Evolutionary conservation across 176 grass and related monocot genomes (phyloP), one percentile per base, ranked within the genome.

Genomic region (Carex littledalei): DNA sequence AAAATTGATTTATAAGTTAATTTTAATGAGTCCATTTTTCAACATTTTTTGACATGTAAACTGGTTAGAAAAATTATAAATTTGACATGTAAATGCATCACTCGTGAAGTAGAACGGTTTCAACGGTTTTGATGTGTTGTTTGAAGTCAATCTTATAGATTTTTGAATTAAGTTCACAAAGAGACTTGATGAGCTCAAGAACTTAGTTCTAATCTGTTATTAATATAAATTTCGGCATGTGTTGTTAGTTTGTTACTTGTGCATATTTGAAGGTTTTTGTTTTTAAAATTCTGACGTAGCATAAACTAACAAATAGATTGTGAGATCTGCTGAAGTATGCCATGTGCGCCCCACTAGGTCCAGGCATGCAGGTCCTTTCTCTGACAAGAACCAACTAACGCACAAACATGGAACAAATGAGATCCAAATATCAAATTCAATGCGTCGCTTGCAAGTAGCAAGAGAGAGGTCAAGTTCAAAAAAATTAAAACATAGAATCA

Each of bases 321-420:
- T 52, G 13, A 78, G 53, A 78, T 78, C 24, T 54, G 39, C 45
- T 55, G 8, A 57, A 32, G 16, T 14, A 79, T 29, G 21, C 18
- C 50, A 79, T 79, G 75, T 53, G 31, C 75, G 75, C 55, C 45
- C 55, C 75, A 79, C 67, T 69, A 41, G 35, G 67, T 39, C 66
- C 66, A 69, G 16, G 15, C 34, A 41, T 18, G 4, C 66, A 10
- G 12, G 66, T 70, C 6, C 67, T 70, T 41, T 70, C 35, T 70
- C 34, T 41, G 32, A 41, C 26, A 37, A 1, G 14, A 37, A 15
- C 31, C 34, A 70, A 70, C 67, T 43, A 70, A 43, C 67, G 17
- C 67, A 71, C 35, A 9, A 45, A 20, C 67, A 45, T 71, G 67
- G 35, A n/a, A 71, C 17, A 39, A 43, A 71, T 43, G 43, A 71